phyloP scores from a whole-genome alignment of 805 yeast species.

The Pichia scutulata region DNA sequence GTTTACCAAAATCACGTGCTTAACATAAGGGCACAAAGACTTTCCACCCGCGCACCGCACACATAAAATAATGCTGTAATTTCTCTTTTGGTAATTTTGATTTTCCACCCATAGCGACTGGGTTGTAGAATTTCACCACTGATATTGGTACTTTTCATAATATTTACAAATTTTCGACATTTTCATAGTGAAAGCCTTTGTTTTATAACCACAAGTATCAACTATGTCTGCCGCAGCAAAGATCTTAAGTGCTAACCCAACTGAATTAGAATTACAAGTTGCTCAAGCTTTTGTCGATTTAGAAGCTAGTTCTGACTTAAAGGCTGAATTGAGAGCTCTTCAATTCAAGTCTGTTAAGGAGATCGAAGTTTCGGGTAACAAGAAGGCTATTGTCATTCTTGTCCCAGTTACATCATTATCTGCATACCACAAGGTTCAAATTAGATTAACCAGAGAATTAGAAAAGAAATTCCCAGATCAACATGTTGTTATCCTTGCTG shows the following conservation, averaged over 20 bases:
- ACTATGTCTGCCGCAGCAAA: constrained; percentile 95
- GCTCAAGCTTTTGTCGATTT: constrained; percentile 97
- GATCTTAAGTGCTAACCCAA: constrained; percentile 90
- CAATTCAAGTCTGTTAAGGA: constrained; percentile 98
- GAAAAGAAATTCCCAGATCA: constrained; percentile 99
- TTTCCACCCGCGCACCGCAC: neutral
- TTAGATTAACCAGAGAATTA: constrained; percentile 96
- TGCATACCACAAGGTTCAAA: constrained; percentile 95
- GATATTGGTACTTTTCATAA: neutral
- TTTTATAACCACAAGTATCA: constrained; percentile 3
- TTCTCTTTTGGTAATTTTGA: neutral
- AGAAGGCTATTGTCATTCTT: constrained; percentile 96
- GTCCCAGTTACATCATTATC: constrained; percentile 94
- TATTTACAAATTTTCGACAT: neutral
- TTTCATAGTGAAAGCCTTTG: neutral
- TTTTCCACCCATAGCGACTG: neutral
- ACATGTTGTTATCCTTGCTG: constrained; percentile 98
- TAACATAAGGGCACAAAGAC: neutral
- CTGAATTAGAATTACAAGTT: constrained; percentile 98
- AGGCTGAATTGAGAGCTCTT: constrained; percentile 96
- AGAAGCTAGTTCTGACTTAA: constrained; percentile 89
- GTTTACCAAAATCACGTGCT: neutral
- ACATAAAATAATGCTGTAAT: neutral
- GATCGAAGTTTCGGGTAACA: constrained; percentile 96
- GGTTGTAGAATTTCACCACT: neutral